These are phyloP conservation scores for Viola odorata DNA, from an alignment of 345 rosid genomes.

Conservation along the genomic window DNA sequence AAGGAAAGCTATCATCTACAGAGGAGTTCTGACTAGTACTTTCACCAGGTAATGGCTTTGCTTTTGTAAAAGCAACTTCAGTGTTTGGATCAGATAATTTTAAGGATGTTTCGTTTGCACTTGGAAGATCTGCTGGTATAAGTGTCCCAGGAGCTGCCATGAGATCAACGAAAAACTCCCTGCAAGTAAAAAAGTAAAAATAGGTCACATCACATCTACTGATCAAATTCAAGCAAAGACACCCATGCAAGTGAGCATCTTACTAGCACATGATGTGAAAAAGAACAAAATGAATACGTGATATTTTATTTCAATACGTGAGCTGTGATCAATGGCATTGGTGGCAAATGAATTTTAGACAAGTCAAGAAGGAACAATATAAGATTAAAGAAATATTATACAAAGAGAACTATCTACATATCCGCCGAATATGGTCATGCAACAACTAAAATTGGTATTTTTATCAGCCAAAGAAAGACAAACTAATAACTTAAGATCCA, in stretches of 20 bases:
- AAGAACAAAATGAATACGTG: too few species aligned
- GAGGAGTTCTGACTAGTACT: slow-evolving; percentile 55
- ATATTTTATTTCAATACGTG: too few species aligned
- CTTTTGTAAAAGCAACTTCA: slow-evolving; percentile 30
- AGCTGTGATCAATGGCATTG: too few species aligned
- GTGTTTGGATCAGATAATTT: slow-evolving; percentile 44
- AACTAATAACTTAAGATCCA: not conserved
- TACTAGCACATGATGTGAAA: too few species aligned
- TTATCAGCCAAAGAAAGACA: not conserved
- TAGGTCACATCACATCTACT: slow-evolving; percentile 10
- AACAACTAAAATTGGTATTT: not conserved
- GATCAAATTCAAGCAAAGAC: not conserved
- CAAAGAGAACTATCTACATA: not conserved
- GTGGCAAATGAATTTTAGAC: not conserved
- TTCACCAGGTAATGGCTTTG: slow-evolving; percentile 55
- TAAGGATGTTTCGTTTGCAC: slow-evolving; percentile 47
- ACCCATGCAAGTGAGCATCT: not conserved
- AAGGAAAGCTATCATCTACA: slow-evolving; percentile 25
- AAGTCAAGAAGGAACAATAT: not conserved
- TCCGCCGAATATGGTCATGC: not conserved
- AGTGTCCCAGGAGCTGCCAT: slow-evolving; percentile 99
- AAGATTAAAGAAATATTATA: not conserved
- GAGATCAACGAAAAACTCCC: slow-evolving; percentile 99
- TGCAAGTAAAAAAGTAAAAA: slow-evolving; percentile 28
- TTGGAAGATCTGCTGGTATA: slow-evolving; percentile 85